phyloP scores from a whole-genome alignment of 306 rosid genomes.

The peach (Prunus persica) region DNA sequence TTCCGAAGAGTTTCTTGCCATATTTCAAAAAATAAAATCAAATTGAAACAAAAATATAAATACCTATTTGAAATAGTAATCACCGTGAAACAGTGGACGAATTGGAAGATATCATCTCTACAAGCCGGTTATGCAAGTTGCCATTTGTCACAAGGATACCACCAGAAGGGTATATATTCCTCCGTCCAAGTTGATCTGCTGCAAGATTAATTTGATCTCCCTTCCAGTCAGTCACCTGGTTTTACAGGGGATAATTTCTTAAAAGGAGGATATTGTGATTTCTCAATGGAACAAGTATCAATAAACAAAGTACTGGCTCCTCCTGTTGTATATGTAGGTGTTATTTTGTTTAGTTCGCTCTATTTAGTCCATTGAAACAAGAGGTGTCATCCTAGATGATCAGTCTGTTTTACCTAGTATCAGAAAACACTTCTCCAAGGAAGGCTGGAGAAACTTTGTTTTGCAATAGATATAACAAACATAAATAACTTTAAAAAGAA shows the following conservation, averaged over 20 bases:
- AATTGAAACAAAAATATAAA: neutral
- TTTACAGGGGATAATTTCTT: slow-evolving; percentile 15
- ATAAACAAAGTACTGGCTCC: no score
- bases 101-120: slow-evolving; percentile 48
- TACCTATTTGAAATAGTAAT: neutral
- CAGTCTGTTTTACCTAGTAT: no score
- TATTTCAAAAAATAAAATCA: neutral
- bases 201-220: slow-evolving; percentile 72
- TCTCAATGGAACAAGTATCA: neutral
- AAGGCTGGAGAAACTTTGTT: neutral
- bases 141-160: slow-evolving; percentile 74
- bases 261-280: neutral
- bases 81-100: slow-evolving; percentile 19
- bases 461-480: neutral
- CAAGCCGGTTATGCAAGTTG: slow-evolving; percentile 49
- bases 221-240: slow-evolving; percentile 78
- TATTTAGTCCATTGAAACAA: no score
- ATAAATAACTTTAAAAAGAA: neutral
- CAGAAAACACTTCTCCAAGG: no score
- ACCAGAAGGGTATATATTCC: slow-evolving; percentile 62
- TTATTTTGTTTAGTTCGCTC: no score
- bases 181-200: slow-evolving; percentile 57
- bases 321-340: neutral
- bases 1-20: neutral
- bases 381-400: no score